phyloP scores from a whole-genome alignment of 2,329 filamentous ascomycete genomes.

The Hymenoscyphus infarciens region DNA sequence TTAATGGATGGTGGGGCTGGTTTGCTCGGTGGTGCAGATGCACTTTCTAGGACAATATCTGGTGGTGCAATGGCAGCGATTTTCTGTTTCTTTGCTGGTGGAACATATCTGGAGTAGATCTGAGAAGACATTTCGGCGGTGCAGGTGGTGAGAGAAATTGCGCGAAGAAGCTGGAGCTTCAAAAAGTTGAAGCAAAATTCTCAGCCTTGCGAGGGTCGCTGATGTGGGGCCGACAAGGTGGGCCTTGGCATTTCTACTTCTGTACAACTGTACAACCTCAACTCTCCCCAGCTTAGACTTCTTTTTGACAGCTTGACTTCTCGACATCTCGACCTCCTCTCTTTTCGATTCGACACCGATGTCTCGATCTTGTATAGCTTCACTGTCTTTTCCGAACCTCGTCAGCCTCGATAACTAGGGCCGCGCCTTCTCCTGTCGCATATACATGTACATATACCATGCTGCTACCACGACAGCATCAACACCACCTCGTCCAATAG shows the following conservation, averaged over 20 bases:
- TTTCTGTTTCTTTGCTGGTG: slow-evolving; percentile 28
- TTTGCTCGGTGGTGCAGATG: not conserved
- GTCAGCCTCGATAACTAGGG: not conserved
- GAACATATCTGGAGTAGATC: slow-evolving; percentile 34
- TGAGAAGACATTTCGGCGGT: slow-evolving; percentile 23
- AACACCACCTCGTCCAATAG: not conserved
- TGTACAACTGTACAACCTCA: not conserved
- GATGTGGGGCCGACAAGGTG: not conserved
- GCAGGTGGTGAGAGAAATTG: not conserved
- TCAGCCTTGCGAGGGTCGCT: not conserved
- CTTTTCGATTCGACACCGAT: not conserved
- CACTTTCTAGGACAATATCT: not conserved
- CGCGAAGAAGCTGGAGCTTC: not conserved
- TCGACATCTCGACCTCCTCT: not conserved
- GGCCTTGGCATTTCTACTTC: not conserved
- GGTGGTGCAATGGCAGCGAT: not conserved
- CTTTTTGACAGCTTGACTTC: not conserved
- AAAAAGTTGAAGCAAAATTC: not conserved
- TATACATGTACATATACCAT: not conserved
- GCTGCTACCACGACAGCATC: not conserved
- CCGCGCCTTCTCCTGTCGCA: not conserved
- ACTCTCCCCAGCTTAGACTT: not conserved
- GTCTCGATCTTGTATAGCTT: not conserved
- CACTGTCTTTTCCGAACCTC: not conserved
- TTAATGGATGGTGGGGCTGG: slow-evolving; percentile 21